Evolutionary conservation across 1,284 basidiomycete species (phyloP), one percentile per base, ranked within the genome.

Genomic region (Thelephora terrestris): DNA sequence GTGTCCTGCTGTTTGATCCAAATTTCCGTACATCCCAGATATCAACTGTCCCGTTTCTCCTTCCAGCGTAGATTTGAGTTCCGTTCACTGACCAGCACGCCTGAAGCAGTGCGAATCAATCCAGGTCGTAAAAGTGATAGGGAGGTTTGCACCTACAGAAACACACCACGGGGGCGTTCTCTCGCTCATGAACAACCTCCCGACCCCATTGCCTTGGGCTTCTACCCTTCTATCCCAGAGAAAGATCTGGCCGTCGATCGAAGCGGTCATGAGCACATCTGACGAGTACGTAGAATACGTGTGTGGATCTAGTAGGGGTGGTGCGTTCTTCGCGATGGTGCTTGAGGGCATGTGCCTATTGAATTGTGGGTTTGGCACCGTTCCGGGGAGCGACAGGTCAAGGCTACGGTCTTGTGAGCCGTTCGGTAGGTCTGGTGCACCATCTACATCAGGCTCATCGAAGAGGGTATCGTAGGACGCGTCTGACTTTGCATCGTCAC

Each of bases 101-200:
- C 91, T 95, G 44, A 43, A 53, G 42, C 48, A 43, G 49, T 34
- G 44, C 35, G 23, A 39, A 38, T 47, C 37, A 14, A 39, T 32
- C 36, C 18, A 21, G 6, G 35, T 32, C 20, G 42, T 12, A 32
- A 23, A 40, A 39, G 29, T 24, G 17, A 36, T 21, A 32, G 42
- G 20, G 17, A 34, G 20, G 35, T n/a, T 27, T 37, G 38, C 25
- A 71, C 78, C 62, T 62, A 90, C 85, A 56, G 91, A 92, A 61
- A 94, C 79, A 67, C 92, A 96, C 94, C 94, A 97, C 1, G 94
- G 94, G 20, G 93, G 91, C 9, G 91, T 91, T 64, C 87, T 90
- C 53, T 91, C 88, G 55, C 84, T 88, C 66, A 93, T 79, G 71
- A 85, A 81, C 40, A 98, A 66, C 49, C 91, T 73, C 20, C 91